Conservation (phyloP, 108 stramenopile species). For the Skeletonema potamos region DNA sequence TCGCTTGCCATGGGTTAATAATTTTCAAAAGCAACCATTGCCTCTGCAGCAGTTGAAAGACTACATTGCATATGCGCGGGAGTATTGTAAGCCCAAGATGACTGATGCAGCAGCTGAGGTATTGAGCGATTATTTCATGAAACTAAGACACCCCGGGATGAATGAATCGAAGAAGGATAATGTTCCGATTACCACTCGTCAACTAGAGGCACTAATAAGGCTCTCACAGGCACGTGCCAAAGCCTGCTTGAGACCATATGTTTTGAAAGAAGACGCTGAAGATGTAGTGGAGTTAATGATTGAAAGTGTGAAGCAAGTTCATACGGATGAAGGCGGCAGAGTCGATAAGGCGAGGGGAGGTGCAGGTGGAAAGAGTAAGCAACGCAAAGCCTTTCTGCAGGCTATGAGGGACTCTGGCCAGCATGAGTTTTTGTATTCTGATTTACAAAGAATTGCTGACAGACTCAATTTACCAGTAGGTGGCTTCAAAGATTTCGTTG, state of each 20-base stretch:
- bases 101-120: constrained; percentile 81
- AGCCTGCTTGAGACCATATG: constrained; percentile 89
- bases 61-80: constrained; percentile 95
- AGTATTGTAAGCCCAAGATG: constrained; percentile 91
- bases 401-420: constrained; percentile 35
- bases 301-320: constrained; percentile 65
- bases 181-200: constrained; percentile 96
- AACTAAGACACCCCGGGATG: constrained; percentile 57
- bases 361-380: constrained; percentile 75
- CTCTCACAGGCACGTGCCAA: constrained; percentile 95
- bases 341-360: constrained; percentile 75
- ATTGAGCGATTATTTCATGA: constrained; percentile 91
- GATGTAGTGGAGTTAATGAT: constrained; percentile 95
- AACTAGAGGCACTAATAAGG: constrained; percentile 94
- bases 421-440: constrained; percentile 52
- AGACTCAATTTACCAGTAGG: constrained; percentile 54
- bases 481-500: constrained; percentile 70
- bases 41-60: constrained; percentile 86
- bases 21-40: constrained; percentile 76
- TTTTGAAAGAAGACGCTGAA: constrained; percentile 92
- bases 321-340: constrained; percentile 69
- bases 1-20: constrained; percentile 78
- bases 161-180: constrained; percentile 54
- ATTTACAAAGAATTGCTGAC: constrained; percentile 70
- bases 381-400: constrained; percentile 48